These are phyloP conservation scores for Graphium sp. DNA, from an alignment of 2,329 filamentous ascomycete genomes.

Conservation along the genomic window DNA sequence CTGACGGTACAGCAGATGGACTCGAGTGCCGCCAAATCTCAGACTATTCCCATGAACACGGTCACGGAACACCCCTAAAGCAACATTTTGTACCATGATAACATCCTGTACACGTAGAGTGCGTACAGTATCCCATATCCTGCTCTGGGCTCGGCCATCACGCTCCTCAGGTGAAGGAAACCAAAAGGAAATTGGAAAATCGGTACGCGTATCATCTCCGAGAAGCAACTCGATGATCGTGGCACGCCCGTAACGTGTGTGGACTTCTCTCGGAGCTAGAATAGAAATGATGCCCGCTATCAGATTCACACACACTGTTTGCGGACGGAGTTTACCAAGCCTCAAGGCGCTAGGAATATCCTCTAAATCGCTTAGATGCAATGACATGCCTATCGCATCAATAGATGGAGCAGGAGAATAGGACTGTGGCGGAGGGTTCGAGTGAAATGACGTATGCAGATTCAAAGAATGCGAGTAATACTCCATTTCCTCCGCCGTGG, in stretches of 20 bases:
- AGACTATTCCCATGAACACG: conserved; percentile 77
- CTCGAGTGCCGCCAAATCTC: conserved; percentile 44
- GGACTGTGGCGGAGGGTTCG: conserved; percentile 8
- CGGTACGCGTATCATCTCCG: conserved; percentile 69
- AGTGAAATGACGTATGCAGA: conserved; percentile 20
- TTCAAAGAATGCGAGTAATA: conserved; percentile 21
- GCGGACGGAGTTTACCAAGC: conserved; percentile 57
- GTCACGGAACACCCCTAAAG: conserved; percentile 55
- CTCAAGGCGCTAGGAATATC: conserved; percentile 54
- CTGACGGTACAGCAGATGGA: conserved; percentile 47
- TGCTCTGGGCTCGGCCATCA: not conserved
- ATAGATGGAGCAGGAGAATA: conserved; percentile 10
- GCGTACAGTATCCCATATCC: conserved; percentile 14
- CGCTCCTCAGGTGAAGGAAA: conserved; percentile 25
- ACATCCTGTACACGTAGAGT: conserved; percentile 55
- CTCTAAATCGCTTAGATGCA: conserved; percentile 43
- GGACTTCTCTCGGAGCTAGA: conserved; percentile 48
- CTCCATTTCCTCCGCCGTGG: conserved; percentile 15
- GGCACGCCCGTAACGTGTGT: conserved; percentile 46
- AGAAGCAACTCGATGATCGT: conserved; percentile 64
- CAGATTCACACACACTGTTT: too few relatives aligned
- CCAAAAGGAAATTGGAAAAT: conserved; percentile 79
- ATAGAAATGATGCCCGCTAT: conserved; percentile 67
- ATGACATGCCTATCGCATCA: conserved; percentile 15
- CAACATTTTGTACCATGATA: conserved; percentile 64